Evolutionary conservation across 2,329 filamentous ascomycete genomes (phyloP).

Genomic region (Daldinia eschscholtzii): DNA sequence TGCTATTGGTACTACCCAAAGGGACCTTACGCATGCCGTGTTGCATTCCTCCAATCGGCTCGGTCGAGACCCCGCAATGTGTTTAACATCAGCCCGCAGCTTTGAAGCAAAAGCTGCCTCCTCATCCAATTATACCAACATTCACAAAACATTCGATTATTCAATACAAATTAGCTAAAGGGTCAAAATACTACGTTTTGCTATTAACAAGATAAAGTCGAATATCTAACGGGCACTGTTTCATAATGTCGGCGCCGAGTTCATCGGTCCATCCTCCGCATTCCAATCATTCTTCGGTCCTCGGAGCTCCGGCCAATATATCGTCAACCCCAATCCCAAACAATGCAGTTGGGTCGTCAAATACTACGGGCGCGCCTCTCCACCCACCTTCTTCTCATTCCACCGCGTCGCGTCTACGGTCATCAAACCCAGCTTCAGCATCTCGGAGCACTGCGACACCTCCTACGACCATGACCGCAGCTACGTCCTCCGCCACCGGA

Average conservation of each 20-base stretch:
- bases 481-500: conserved; percentile 27
- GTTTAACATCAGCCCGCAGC: conserved; percentile 38
- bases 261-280: conserved; percentile 27
- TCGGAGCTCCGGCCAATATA: conserved; percentile 24
- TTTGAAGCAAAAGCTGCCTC: conserved; percentile 40
- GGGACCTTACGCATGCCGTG: conserved; percentile 39
- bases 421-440: conserved; percentile 35
- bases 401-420: conserved; percentile 22
- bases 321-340: conserved; percentile 28
- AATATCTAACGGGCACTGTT: not conserved
- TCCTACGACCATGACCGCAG: conserved; percentile 34
- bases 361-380: conserved; percentile 19
- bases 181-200: conserved; percentile 30
- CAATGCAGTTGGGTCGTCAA: conserved; percentile 28
- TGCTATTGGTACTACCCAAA: conserved; percentile 22
- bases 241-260: conserved; percentile 38
- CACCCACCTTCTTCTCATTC: conserved; percentile 34
- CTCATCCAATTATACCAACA: conserved; percentile 36
- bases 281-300: conserved; percentile 30
- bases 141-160: conserved; percentile 28
- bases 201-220: conserved; percentile 12
- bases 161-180: conserved; percentile 21
- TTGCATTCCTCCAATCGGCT: conserved; percentile 48
- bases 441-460: conserved; percentile 36
- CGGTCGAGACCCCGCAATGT: conserved; percentile 45